Evolutionary conservation across 371 early-diverging fungal species (phyloP).

Genomic region (Rhizopus delemar): DNA sequence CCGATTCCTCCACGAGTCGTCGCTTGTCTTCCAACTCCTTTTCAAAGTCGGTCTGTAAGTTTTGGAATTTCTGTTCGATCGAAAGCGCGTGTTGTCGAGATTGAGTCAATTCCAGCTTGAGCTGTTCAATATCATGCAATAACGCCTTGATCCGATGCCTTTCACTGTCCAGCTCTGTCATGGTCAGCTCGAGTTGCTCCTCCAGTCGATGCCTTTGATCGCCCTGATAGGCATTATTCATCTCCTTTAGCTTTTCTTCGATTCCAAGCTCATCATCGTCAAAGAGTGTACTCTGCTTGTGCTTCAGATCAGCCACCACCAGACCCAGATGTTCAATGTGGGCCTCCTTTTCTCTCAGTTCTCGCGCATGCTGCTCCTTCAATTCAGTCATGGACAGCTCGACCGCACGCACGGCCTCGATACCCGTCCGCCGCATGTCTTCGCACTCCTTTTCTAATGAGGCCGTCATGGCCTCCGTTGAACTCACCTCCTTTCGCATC

Average conservation of each 20-base stretch:
- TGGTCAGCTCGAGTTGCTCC: conserved; percentile 43
- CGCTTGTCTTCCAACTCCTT: conserved; percentile 42
- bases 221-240: conserved; percentile 3
- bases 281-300: conserved; percentile 24
- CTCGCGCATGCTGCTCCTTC: conserved; percentile 21
- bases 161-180: conserved; percentile 35
- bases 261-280: conserved; percentile 31
- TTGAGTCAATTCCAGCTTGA: conserved; percentile 24
- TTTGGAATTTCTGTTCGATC: conserved; percentile 24
- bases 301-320: conserved; percentile 31
- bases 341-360: conserved; percentile 27
- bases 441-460: conserved; percentile 47
- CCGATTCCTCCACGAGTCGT: conserved; percentile 44
- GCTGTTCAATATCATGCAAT: conserved; percentile 19
- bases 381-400: conserved; percentile 29
- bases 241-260: neutral
- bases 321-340: conserved; percentile 24
- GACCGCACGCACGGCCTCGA: conserved; percentile 39
- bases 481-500: conserved; percentile 26
- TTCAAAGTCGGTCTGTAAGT: conserved; percentile 34
- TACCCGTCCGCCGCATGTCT: conserved; percentile 36
- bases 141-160: conserved; percentile 14
- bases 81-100: conserved; percentile 20
- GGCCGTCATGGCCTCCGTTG: conserved; percentile 31
- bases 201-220: conserved; percentile 45